phyloP scores from a whole-genome alignment of 352 stramenopile species.

The Elongisporangium undulatum region DNA sequence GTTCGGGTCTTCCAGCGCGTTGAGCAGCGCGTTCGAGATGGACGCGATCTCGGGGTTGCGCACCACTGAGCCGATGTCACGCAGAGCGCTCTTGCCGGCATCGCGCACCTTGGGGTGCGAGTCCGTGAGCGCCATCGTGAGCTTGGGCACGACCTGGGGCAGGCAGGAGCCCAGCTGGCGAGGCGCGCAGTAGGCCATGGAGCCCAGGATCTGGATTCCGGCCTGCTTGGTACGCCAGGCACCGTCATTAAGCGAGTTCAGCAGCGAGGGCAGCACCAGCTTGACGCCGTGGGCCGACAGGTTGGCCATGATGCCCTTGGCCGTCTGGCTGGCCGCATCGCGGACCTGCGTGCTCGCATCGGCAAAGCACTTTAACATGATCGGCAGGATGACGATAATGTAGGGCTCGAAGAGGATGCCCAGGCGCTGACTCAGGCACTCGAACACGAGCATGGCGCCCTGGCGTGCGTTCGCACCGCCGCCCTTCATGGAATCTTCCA shows the following conservation, averaged over 20 bases:
- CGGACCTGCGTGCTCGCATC: conserved; percentile 96
- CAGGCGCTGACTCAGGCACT: conserved; percentile 95
- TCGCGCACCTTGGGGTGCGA: conserved; percentile 98
- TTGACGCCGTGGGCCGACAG: conserved; percentile 99
- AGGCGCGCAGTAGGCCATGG: conserved; percentile 97
- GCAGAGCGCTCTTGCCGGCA: conserved; percentile 93
- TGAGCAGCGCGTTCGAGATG: conserved; percentile 92
- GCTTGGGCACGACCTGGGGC: conserved; percentile 98
- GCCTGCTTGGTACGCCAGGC: conserved; percentile 99
- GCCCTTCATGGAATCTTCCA: conserved; percentile 81
- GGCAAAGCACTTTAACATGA: conserved; percentile 98
- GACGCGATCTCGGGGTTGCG: conserved; percentile 98
- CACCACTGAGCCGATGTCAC: conserved; percentile 98
- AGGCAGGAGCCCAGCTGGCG: conserved; percentile 98
- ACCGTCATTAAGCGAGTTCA: conserved; percentile 92
- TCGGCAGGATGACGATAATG: conserved; percentile 98
- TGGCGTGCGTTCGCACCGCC: conserved; percentile 80
- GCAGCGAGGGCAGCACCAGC: conserved; percentile 96
- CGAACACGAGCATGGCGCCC: conserved; percentile 96
- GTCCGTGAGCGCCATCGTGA: conserved; percentile 97
- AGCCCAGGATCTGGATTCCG: conserved; percentile 96
- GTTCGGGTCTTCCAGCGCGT: conserved; percentile 95
- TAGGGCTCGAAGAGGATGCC: conserved; percentile 98
- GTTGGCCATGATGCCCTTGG: conserved; percentile 98
- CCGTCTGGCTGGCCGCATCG: conserved; percentile 92